Base-by-base conservation (phyloP, 192 early-diverging fungal genomes). In the Haplosporangium gracile region DNA sequence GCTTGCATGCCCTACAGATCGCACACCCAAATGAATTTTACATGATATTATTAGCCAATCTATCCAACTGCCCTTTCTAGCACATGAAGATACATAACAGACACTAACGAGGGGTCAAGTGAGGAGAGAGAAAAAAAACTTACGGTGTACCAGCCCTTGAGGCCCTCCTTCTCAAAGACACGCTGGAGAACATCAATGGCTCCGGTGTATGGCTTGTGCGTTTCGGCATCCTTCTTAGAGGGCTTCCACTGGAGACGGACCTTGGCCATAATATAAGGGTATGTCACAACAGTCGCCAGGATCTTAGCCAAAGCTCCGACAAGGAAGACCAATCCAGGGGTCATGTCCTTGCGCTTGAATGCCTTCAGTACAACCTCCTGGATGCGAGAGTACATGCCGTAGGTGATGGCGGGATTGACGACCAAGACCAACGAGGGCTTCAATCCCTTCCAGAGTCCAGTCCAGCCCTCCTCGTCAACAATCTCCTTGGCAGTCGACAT, bases 251-350 rank as follows among this genome's bases (percentile, higher is more conserved):
- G 98, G 78, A 99, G 92, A 70, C 97, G 90, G 32, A 99, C 97
- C 82, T 99, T 99, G 63, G 98, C 98, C 98, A 99, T 99, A 87
- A 99, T 99, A 82, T 99, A 99, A 34, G 98, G 98, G 80, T 99
- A 97, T 24, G 94, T 96, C 71, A 95, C 82, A 20, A 95, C 88
- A 32, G 96, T 97, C 10, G 95, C 98, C 84, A 99, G 87, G 0
- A 97, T 97, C 82, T 99, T 99, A 49, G 96, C 92, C 38, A 98
- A 69, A 16, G 98, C 99, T n/a, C 97, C 98, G 42, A 97, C 93
- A 84, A 95, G 89, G 80, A 99, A 99, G n/a, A 95, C 95, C 81
- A 97, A 91, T n/a, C 92, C 93, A 24, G 96, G 92, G 18, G 93
- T 89, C 80, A 99, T 82, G 26, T 75, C 78, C 85, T 89, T 89